A percentile compares a stretch with the other conserved stretches of the same genome.
phyloP scores from a whole-genome alignment of 345 rosid genomes.

The Trapa bicornis region DNA sequence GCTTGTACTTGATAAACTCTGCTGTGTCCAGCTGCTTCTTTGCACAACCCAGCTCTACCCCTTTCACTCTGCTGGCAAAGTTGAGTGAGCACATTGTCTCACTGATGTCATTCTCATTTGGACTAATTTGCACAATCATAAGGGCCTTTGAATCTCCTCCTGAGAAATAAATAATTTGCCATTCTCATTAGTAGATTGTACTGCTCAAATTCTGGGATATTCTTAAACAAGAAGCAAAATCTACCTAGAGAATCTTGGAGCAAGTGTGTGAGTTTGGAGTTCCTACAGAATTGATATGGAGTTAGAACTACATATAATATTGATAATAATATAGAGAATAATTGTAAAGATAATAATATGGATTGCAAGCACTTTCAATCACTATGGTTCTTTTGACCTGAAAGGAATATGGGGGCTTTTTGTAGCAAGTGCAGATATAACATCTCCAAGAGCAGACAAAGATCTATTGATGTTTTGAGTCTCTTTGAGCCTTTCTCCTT shows the following conservation, averaged over 20 bases:
- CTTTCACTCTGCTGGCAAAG: constrained; percentile 91
- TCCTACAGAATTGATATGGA: constrained; percentile 29
- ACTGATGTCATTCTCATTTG: constrained; percentile 62
- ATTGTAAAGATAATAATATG: not conserved
- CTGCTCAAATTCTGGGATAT: not conserved
- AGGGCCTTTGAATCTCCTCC: constrained; percentile 97
- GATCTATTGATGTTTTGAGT: constrained; percentile 93
- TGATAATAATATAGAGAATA: too few relatives aligned
- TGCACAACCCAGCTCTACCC: constrained; percentile 91
- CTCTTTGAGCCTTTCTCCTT: constrained; percentile 92
- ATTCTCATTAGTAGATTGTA: not conserved
- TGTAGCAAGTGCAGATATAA: constrained; percentile 86
- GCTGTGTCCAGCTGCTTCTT: constrained; percentile 70
- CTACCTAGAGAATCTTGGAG: constrained; percentile 95
- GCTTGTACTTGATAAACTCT: constrained; percentile 74
- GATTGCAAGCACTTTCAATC: not conserved
- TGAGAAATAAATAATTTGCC: constrained; percentile 23
- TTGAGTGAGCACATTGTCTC: constrained; percentile 89
- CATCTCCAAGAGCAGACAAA: constrained; percentile 94
- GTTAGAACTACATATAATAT: not conserved
- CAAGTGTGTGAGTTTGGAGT: constrained; percentile 93
- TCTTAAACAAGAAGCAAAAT: not conserved
- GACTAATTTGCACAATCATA: constrained; percentile 96
- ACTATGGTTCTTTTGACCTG: constrained; percentile 30
- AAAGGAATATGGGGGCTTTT: constrained; percentile 88